phyloP scores from a whole-genome alignment of 1,139 yeast species.

The Blastobotrys buckinghamii region DNA sequence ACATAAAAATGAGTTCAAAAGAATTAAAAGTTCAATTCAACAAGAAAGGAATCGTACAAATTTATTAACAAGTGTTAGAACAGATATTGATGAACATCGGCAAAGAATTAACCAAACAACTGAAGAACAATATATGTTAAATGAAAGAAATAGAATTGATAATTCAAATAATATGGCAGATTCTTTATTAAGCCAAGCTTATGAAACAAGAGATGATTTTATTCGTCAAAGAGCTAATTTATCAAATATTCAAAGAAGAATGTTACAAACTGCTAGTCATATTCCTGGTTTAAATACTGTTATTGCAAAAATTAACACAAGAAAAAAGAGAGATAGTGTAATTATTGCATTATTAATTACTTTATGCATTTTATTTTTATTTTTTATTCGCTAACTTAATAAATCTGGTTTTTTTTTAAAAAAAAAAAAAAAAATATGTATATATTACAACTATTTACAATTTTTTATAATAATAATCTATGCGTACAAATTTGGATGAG shows the following conservation, averaged over 20 bases:
- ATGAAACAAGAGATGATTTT: conserved; percentile 82
- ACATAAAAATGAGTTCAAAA: conserved; percentile 56
- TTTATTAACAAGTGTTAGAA: conserved; percentile 65
- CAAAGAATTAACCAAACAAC: conserved; percentile 34
- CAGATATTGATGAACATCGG: conserved; percentile 63
- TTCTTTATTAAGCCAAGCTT: conserved; percentile 72
- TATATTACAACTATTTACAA: neutral
- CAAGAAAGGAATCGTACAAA: conserved; percentile 76
- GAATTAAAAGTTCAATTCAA: conserved; percentile 53
- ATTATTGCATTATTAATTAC: conserved; percentile 75
- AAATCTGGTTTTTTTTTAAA: too few species aligned
- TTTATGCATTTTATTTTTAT: conserved; percentile 62
- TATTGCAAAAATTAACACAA: conserved; percentile 73
- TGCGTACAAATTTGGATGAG: conserved; percentile 21
- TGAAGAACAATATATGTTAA: conserved; percentile 60
- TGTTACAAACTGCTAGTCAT: conserved; percentile 54
- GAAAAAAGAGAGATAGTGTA: conserved; percentile 82
- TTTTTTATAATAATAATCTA: neutral
- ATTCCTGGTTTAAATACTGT: conserved; percentile 82
- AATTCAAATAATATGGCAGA: conserved; percentile 74
- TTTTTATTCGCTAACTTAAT: conserved; percentile 41
- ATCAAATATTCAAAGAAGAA: conserved; percentile 56
- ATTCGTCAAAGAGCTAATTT: conserved; percentile 62
- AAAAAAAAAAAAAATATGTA: too few species aligned
- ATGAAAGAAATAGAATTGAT: conserved; percentile 71